A percentile compares a stretch with the other conserved stretches of the same genome.
These are phyloP conservation scores for Elongisporangium anandrum DNA, from an alignment of 352 stramenopile genomes.

Conservation along the genomic window DNA sequence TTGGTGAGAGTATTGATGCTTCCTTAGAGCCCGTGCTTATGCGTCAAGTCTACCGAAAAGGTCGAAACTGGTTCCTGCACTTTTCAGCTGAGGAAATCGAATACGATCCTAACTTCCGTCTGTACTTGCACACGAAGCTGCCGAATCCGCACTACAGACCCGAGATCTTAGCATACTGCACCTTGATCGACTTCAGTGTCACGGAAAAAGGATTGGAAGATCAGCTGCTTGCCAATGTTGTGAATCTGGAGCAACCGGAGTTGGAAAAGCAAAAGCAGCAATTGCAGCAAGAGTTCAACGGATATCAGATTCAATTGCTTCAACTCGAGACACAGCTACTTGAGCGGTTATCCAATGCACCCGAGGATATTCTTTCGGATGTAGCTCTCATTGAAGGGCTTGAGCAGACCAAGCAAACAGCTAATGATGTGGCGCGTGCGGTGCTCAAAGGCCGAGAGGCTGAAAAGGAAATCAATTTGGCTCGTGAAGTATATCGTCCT, in stretches of 20 bases:
- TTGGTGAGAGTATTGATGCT: constrained; percentile 83
- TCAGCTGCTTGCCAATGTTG: constrained; percentile 85
- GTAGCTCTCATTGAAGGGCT: constrained; percentile 90
- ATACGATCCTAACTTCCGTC: constrained; percentile 81
- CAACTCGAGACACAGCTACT: constrained; percentile 88
- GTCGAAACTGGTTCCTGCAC: constrained; percentile 83
- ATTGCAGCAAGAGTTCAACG: constrained; percentile 88
- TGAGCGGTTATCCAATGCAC: constrained; percentile 88
- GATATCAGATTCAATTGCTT: constrained; percentile 90
- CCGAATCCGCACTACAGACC: constrained; percentile 91
- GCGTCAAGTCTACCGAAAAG: constrained; percentile 86
- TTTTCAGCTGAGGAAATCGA: constrained; percentile 89
- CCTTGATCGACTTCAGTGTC: constrained; percentile 93
- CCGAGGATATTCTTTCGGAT: constrained; percentile 90
- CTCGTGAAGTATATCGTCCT: constrained; percentile 87
- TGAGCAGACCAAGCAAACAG: constrained; percentile 88
- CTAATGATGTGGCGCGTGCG: constrained; percentile 81
- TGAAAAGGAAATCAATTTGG: constrained; percentile 89
- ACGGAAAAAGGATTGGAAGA: constrained; percentile 89
- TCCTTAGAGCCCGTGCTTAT: constrained; percentile 88
- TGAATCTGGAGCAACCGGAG: constrained; percentile 86
- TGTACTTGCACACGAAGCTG: constrained; percentile 91
- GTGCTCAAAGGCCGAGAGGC: constrained; percentile 83
- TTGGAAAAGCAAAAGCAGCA: constrained; percentile 88
- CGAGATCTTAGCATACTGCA: constrained; percentile 91